phyloP scores from a whole-genome alignment of 495 filamentous ascomycete genomes.

The Durotheca rogersii region DNA sequence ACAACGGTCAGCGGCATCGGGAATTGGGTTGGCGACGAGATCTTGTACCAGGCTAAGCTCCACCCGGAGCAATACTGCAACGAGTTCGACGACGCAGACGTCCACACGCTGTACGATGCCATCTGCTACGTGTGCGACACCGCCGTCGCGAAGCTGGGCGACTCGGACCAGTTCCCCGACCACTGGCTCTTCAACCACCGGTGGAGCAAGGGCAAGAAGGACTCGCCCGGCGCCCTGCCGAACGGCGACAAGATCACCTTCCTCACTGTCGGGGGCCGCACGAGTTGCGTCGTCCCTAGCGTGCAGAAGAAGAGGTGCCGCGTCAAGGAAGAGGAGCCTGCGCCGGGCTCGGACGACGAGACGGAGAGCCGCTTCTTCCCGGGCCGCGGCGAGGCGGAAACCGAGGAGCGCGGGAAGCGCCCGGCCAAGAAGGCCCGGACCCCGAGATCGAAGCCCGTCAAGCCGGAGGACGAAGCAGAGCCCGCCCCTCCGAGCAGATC shows the following conservation, averaged over 20 bases:
- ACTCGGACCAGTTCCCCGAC: slow-evolving; percentile 79
- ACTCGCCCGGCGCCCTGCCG: slow-evolving; percentile 62
- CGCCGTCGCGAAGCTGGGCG: slow-evolving; percentile 76
- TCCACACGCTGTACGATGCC: slow-evolving; percentile 68
- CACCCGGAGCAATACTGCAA: slow-evolving; percentile 93
- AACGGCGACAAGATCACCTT: slow-evolving; percentile 82
- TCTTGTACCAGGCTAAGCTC: slow-evolving; percentile 80
- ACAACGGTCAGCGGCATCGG: slow-evolving; percentile 89
- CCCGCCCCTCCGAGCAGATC: neutral
- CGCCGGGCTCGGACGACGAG: slow-evolving; percentile 28
- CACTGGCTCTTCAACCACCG: slow-evolving; percentile 91
- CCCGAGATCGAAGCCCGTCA: slow-evolving; percentile 10
- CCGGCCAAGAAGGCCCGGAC: slow-evolving; percentile 33
- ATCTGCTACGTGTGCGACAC: slow-evolving; percentile 76
- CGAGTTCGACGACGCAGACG: slow-evolving; percentile 70
- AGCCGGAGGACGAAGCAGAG: slow-evolving; percentile 13
- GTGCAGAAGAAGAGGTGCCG: slow-evolving; percentile 74
- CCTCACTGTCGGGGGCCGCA: slow-evolving; percentile 83
- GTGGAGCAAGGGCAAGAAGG: slow-evolving; percentile 88
- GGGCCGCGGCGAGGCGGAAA: slow-evolving; percentile 15
- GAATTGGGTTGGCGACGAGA: slow-evolving; percentile 96
- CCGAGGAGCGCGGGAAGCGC: slow-evolving; percentile 5
- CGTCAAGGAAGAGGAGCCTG: slow-evolving; percentile 34
- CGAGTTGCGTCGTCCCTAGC: slow-evolving; percentile 80
- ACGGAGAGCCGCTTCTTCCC: slow-evolving; percentile 33